Conservation (phyloP, 768 basidiomycete genomes). For the Collybia sp. region DNA sequence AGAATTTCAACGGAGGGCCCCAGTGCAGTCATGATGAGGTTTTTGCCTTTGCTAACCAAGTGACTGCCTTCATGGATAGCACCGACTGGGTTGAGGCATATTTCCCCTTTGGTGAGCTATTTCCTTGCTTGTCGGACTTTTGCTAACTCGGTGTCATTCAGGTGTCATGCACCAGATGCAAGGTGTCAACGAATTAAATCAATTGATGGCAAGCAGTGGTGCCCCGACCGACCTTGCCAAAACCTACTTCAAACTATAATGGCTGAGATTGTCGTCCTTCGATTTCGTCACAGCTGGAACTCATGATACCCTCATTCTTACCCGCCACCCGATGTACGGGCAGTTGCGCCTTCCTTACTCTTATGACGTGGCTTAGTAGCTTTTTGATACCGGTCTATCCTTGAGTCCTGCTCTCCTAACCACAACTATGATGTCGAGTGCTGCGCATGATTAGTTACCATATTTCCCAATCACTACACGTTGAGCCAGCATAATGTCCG, state of each 20-base stretch:
- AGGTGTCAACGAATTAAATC: slow-evolving; percentile 52
- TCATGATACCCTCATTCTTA: slow-evolving; percentile 11
- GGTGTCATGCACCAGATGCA: slow-evolving; percentile 53
- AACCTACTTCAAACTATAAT: slow-evolving; percentile 36
- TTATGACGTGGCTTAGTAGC: not conserved
- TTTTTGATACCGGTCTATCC: too few relatives aligned
- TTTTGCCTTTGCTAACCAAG: slow-evolving; percentile 32
- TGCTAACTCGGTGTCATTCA: slow-evolving; percentile 14
- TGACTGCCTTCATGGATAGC: slow-evolving; percentile 30
- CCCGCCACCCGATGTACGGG: slow-evolving; percentile 11
- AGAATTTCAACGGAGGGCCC: slow-evolving; percentile 50
- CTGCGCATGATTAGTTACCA: slow-evolving; percentile 7
- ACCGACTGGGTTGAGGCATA: slow-evolving; percentile 31
- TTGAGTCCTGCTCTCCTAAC: not conserved
- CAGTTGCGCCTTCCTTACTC: slow-evolving; percentile 11
- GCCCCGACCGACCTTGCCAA: slow-evolving; percentile 49
- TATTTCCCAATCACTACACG: not conserved
- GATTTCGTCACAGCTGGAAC: slow-evolving; percentile 8
- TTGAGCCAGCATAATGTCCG: not conserved
- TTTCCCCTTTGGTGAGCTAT: slow-evolving; percentile 58
- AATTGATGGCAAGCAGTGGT: slow-evolving; percentile 41
- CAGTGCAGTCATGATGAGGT: slow-evolving; percentile 32
- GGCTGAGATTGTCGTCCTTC: slow-evolving; percentile 3
- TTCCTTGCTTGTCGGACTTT: not conserved
- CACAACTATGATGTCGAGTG: slow-evolving; percentile 9